Base-by-base conservation (phyloP, 1,139 yeast genomes). In the Pichia sp. region DNA sequence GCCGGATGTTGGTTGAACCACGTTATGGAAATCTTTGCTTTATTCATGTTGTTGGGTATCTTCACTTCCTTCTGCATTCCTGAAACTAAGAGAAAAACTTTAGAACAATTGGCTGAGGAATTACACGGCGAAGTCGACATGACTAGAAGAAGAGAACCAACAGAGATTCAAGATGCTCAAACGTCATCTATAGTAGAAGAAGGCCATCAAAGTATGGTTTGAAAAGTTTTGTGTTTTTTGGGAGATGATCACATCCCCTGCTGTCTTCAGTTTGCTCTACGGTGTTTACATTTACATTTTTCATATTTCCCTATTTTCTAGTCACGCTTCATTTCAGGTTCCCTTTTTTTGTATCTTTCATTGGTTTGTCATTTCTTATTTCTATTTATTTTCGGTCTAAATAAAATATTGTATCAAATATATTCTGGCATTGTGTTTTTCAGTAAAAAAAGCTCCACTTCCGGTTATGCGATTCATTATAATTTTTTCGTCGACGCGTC, bases 21-120 rank as follows among this genome's bases (percentile, higher is more conserved):
- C 63, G 96, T 89, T 58, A 87, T 89, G 95, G 89, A 88, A 74
- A 87, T 89, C 69, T 89, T 87, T 68, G 96, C 96, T 18, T 76
- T 87, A 55, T 89, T 89, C 79, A 88, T 89, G 96, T 76, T 88
- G 70, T 61, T 83, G 50, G 96, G 96, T 74, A 66, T 83, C 61
- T 70, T 76, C 62, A 70, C 83, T 47, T 71, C 93, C 19, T 67
- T 86, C 51, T 76, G 87, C 63, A 73, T 88, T 61, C 96, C 96
- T 63, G 96, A 89, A 76, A 88, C 96, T 58, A 87, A 85, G 80
- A 82, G 96, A 76, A 82, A 79, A 80, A 87, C 96, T 48, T 79
- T 88, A 64, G 96, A 88, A 75, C 84, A 86, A 68, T 78, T 88
- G 60, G 73, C 82, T 62, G 95, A 85, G 71, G 79, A 78, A 66